These are phyloP conservation scores for Kuraishia floccosa DNA, from an alignment of 805 yeast species.

Conservation along the genomic window DNA sequence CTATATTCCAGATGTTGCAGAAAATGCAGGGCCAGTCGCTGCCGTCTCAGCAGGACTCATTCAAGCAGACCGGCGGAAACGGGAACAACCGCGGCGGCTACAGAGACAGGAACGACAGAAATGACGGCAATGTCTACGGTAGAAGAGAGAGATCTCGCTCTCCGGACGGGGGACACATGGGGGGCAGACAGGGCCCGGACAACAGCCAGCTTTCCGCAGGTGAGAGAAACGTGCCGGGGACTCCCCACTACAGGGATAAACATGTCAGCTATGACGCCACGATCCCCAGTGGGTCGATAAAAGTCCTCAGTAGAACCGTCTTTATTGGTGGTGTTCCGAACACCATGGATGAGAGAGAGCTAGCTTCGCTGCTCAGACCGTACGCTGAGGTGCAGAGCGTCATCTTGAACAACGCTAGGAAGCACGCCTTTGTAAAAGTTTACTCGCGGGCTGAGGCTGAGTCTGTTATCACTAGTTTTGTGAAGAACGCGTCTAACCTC, in stretches of 20 bases:
- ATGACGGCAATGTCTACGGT: conserved; percentile 12
- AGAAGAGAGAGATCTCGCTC: conserved; percentile 46
- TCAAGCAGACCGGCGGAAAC: no score
- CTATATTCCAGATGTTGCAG: conserved; percentile 41
- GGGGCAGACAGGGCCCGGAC: conserved; percentile 6
- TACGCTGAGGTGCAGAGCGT: conserved; percentile 85
- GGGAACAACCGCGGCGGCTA: background rate
- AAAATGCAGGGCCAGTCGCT: conserved; percentile 28
- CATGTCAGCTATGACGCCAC: conserved; percentile 59
- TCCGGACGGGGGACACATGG: conserved; percentile 21
- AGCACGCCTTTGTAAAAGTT: conserved; percentile 93
- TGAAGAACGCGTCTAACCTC: conserved; percentile 42
- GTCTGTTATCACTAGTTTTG: conserved; percentile 59
- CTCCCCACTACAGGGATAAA: conserved; percentile 68
- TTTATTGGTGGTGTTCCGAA: conserved; percentile 92
- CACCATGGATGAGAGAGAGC: conserved; percentile 64
- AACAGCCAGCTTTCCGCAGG: conserved; percentile 17
- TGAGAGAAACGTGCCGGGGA: conserved; percentile 60
- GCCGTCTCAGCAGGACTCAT: conserved; percentile 9
- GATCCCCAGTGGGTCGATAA: conserved; percentile 68
- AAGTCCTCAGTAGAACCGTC: conserved; percentile 80
- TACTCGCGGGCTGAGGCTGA: conserved; percentile 90
- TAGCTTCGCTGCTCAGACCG: conserved; percentile 65
- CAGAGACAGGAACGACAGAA: conserved; percentile 7
- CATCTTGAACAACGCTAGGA: conserved; percentile 77